Percentiles rank a stretch among this genome's conserved stretches.
Conservation (phyloP, 805 yeast species). For the Ogataea nonfermentans region DNA sequence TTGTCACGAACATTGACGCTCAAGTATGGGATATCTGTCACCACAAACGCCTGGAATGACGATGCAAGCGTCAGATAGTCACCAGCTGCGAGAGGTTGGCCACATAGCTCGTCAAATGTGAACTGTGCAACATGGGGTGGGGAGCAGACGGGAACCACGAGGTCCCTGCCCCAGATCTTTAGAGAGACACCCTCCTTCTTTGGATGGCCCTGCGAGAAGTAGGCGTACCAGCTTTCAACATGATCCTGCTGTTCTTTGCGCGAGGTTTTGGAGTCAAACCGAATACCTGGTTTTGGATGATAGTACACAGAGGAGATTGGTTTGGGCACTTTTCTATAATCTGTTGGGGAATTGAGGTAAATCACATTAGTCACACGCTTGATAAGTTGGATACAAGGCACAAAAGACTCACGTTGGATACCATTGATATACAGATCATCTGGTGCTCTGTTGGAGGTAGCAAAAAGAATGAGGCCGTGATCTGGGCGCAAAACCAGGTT, state of each 20-base stretch:
- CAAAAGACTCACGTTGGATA: slow-evolving; percentile 84
- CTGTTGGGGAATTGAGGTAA: slow-evolving; percentile 85
- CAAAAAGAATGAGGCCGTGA: slow-evolving; percentile 84
- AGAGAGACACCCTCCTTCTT: slow-evolving; percentile 37
- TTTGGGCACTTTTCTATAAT: slow-evolving; percentile 84
- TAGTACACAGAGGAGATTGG: slow-evolving; percentile 81
- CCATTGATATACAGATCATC: slow-evolving; percentile 93
- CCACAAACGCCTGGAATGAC: slow-evolving; percentile 71
- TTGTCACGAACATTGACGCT: slow-evolving; percentile 76
- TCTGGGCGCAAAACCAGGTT: slow-evolving; percentile 64
- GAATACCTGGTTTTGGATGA: slow-evolving; percentile 63
- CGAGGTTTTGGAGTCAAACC: slow-evolving; percentile 51
- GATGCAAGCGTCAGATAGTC: slow-evolving; percentile 85
- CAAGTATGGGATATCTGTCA: slow-evolving; percentile 89
- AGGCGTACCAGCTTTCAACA: slow-evolving; percentile 72
- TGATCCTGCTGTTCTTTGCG: slow-evolving; percentile 55
- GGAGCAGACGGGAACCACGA: slow-evolving; percentile 71
- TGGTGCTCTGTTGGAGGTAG: slow-evolving; percentile 94
- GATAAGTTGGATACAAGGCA: slow-evolving; percentile 85
- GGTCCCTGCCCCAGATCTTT: slow-evolving; percentile 85
- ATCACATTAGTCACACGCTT: slow-evolving; percentile 74
- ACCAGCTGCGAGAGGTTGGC: slow-evolving; percentile 85
- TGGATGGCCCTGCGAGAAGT: slow-evolving; percentile 64
- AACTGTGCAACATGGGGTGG: slow-evolving; percentile 87
- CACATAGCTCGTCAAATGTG: slow-evolving; percentile 83